Percentiles rank a stretch among this genome's conserved stretches.
These are phyloP conservation scores for Hypoxylon sp. DNA, from an alignment of 2,329 filamentous ascomycete species.

Conservation along the genomic window DNA sequence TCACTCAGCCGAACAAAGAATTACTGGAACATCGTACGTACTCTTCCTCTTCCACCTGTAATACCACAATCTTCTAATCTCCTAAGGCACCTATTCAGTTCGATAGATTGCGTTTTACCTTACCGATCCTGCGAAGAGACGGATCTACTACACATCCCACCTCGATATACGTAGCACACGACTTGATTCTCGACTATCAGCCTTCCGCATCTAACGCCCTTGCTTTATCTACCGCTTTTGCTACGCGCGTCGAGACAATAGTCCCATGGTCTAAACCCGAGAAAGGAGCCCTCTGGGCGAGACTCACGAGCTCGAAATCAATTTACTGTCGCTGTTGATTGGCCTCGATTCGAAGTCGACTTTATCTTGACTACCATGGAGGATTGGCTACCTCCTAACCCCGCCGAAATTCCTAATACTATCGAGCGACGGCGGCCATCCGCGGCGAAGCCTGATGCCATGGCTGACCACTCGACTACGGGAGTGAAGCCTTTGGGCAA, in stretches of 20 bases:
- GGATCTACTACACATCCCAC: background rate
- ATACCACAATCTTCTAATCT: background rate
- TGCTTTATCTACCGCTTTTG: background rate
- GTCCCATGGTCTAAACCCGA: constrained; percentile 38
- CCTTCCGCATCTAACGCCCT: background rate
- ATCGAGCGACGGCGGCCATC: constrained; percentile 42
- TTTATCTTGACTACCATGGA: constrained; percentile 28
- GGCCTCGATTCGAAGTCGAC: background rate
- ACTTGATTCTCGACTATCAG: constrained; percentile 10
- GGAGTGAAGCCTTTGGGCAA: constrained; percentile 26
- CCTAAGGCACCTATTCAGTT: constrained; percentile 1
- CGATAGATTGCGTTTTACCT: constrained; percentile 4
- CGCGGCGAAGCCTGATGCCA: constrained; percentile 32
- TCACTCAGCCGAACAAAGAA: background rate
- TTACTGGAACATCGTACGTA: background rate
- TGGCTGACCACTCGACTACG: constrained; percentile 34
- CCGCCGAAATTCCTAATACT: constrained; percentile 43
- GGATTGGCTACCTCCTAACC: constrained; percentile 29
- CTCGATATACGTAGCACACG: background rate
- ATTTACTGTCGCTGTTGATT: constrained; percentile 2
- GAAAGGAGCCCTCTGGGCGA: constrained; percentile 39
- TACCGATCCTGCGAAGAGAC: constrained; percentile 2
- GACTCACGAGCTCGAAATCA: background rate
- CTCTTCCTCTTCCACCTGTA: background rate
- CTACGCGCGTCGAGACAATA: constrained; percentile 15